A percentile compares a stretch with the other conserved stretches of the same genome.
phyloP scores from a whole-genome alignment of 1,284 basidiomycete genomes.

The Acaromyces ingoldii region DNA sequence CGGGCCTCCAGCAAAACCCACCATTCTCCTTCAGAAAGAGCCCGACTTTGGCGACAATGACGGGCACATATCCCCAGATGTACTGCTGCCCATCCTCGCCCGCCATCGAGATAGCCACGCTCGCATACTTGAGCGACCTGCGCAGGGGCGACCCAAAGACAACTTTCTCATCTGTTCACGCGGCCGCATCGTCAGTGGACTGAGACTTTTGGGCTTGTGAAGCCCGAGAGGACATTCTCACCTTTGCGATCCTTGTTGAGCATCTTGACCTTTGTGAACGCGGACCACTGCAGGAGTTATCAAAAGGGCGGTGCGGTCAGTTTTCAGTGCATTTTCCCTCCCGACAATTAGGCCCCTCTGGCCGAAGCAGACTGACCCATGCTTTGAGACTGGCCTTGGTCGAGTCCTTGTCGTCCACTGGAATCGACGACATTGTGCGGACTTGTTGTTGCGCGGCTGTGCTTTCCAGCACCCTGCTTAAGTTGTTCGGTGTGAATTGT shows the following conservation, averaged over 20 bases:
- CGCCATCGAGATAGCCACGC: slow-evolving; percentile 90
- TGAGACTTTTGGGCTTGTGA: neutral
- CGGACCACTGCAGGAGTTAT: slow-evolving; percentile 19
- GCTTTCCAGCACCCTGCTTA: too few species aligned
- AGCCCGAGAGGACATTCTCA: neutral
- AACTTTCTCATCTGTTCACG: neutral
- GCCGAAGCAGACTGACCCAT: slow-evolving; percentile 11
- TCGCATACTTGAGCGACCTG: slow-evolving; percentile 78
- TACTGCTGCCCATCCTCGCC: slow-evolving; percentile 55
- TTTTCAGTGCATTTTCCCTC: neutral
- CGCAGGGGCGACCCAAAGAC: slow-evolving; percentile 83
- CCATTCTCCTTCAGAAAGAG: slow-evolving; percentile 53
- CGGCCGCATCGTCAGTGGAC: neutral
- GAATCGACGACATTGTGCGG: too few species aligned
- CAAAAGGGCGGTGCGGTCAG: neutral
- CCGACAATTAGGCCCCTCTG: neutral
- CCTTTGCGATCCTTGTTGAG: slow-evolving; percentile 22
- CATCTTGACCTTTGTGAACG: slow-evolving; percentile 29
- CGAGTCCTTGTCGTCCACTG: slow-evolving; percentile 32
- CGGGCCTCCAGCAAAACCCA: neutral
- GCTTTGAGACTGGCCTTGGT: slow-evolving; percentile 34
- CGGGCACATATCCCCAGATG: slow-evolving; percentile 72
- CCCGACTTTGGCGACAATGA: slow-evolving; percentile 93
- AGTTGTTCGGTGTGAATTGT: too few species aligned
- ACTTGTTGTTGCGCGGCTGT: too few species aligned